Conservation (phyloP, 306 rosid genomes). For the Fragaria nilgerrensis region DNA sequence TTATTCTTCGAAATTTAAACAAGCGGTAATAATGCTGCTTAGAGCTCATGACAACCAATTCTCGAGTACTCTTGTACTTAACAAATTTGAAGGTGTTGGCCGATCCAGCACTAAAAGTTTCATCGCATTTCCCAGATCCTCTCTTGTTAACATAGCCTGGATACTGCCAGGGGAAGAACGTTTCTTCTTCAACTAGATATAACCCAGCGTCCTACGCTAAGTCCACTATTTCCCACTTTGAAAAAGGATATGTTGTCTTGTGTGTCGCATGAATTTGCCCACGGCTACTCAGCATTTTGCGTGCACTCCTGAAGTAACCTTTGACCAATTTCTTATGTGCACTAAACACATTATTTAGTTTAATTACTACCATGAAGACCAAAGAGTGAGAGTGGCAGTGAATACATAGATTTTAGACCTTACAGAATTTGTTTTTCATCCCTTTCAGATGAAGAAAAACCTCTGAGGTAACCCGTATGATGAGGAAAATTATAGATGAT, state of each 20-base stretch:
- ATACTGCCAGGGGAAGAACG: not conserved
- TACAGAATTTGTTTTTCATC: no score
- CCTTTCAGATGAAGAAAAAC: not conserved
- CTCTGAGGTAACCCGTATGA: slow-evolving; percentile 18
- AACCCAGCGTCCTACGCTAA: slow-evolving; percentile 9
- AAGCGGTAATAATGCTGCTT: no score
- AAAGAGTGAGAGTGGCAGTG: no score
- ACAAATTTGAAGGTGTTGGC: not conserved
- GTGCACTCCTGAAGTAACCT: no score
- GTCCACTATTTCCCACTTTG: slow-evolving; percentile 24
- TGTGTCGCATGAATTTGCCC: slow-evolving; percentile 41
- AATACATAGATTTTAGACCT: no score
- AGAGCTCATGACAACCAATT: no score
- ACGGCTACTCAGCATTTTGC: no score
- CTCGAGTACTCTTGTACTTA: no score
- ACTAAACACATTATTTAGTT: no score
- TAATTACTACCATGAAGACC: no score
- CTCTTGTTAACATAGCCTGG: slow-evolving; percentile 29
- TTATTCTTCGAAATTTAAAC: not conserved
- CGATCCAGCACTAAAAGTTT: slow-evolving; percentile 18
- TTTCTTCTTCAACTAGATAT: not conserved
- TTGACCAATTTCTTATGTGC: no score
- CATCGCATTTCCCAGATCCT: slow-evolving; percentile 15
- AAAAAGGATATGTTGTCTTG: slow-evolving; percentile 25
- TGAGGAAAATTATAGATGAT: slow-evolving; percentile 44